Base-by-base conservation (phyloP, 1,139 yeast species). In the Pichia sp. region DNA sequence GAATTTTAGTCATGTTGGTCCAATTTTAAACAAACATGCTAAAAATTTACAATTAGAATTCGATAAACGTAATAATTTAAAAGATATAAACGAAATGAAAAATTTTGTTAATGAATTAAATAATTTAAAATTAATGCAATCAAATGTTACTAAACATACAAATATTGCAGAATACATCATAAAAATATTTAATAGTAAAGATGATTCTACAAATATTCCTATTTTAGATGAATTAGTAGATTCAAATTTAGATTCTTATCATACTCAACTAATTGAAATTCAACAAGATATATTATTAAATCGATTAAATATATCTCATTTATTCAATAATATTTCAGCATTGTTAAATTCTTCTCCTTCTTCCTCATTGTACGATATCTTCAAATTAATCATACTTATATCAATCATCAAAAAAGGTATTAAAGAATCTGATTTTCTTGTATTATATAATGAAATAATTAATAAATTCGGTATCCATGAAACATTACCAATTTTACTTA, bases 1-100 rank as follows among this genome's bases (percentile, higher is more conserved):
- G 44, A 88, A 88, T 54, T 89, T 91, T 61, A 83, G 94, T 1
- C 72, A 80, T 16, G 81, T 89, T 29, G 96, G 96, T 2, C 72
- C 77, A 15, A 70, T 72, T 27, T 69, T 91, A 34, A 88, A 87
- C 59, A 63, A 68, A 31, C 67, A 80, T 46, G 97, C 97, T 0
- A 78, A 78, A 48, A 66, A 70, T 36, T 66, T 89, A 33, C 95
- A 88, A 59, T 65, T 68, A 7, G 80, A 81, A 53, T 85, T 79
- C 55, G 86, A 80, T 45, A 65, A 72, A 26, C 69, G 81, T 37
- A 80, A 80, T 44, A 68, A 70, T 26, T 78, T 80, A 3, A 69
- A 73, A 43, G 72, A 79, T 18, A 70, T 88, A 7, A 66, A 76
- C 9, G 82, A 84, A 53, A 80, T 91, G 56, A 80, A 78, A 52